These are phyloP conservation scores for Gossypium gossypioides DNA, from an alignment of 441 rosid species.

Conservation along the genomic window DNA sequence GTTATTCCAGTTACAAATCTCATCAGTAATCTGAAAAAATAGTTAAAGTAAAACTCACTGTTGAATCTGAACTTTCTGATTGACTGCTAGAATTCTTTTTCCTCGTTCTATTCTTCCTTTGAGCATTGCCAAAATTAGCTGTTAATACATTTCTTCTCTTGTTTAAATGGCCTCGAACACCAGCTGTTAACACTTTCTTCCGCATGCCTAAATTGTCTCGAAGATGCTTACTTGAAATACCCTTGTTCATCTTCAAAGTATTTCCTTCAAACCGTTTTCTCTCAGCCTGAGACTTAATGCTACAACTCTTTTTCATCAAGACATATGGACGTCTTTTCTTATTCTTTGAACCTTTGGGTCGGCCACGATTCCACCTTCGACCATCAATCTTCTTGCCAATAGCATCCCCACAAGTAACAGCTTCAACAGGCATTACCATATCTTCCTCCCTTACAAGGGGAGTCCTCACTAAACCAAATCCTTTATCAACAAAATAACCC, in stretches of 20 bases:
- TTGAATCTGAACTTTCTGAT: conserved; percentile 18
- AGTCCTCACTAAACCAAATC: background rate
- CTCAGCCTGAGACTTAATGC: background rate
- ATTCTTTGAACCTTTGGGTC: conserved; percentile 15
- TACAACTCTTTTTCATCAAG: background rate
- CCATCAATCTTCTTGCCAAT: background rate
- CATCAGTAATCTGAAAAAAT: background rate
- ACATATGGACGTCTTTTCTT: background rate
- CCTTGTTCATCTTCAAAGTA: background rate
- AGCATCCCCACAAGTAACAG: background rate
- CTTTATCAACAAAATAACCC: background rate
- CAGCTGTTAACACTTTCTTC: background rate
- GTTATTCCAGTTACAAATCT: background rate
- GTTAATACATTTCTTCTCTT: conserved; percentile 1
- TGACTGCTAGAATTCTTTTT: conserved; percentile 14
- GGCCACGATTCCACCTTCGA: conserved; percentile 12
- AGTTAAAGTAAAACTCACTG: conserved; percentile 25
- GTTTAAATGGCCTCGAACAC: background rate
- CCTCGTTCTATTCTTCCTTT: conserved; percentile 26
- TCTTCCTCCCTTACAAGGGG: conserved; percentile 4
- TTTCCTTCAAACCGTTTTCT: conserved; percentile 7
- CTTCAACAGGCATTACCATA: background rate
- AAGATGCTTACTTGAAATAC: background rate
- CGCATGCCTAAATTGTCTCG: background rate
- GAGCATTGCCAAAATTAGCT: conserved; percentile 5